Base-by-base conservation (phyloP, 179 eudicot species). In the Amaranthus tricolor region DNA sequence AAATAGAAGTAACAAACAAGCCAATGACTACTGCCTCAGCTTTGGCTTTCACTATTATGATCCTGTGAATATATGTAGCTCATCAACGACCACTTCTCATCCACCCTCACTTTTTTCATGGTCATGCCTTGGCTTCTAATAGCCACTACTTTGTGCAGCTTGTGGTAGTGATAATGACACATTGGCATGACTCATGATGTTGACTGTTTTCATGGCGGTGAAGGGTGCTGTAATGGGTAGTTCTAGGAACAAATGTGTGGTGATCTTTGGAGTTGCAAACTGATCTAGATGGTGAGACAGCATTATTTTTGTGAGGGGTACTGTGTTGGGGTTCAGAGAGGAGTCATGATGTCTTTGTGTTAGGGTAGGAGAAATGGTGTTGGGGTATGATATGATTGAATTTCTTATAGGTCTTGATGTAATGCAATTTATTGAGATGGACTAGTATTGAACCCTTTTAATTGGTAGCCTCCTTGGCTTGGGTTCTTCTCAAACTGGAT, bases 341-440 rank as follows among this genome's bases (percentile, higher is more conserved):
- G n/a, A 55, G 59, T 14, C 15, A 15, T 55, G 17, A 14, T 5
- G 59, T 55, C 59, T 54, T 54, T 55, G 17, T 31, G 59, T 55
- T 55, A 0, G 59, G 59, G 59, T 14, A 55, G 19, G 59, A 55
- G 59, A 55, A 55, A 15, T 4, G 19, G 3, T 31, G 40, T 31
- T 31, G 40, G 40, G 17, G 59, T 12, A 5, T 16, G 59, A 14
- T 59, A 59, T 19, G 62, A 3, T 59, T 10, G 21, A 20, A 20
- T 20, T 59, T 59, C 10, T 13, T 8, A 20, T 31, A 11, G 11
- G 19, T 59, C 62, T 19, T 19, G 62, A 59, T 59, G 62, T 59
- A 59, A 59, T 59, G 62, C 9, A 31, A 59, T 59, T 31, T 59
- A 59, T 17, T 59, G 40, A 19, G 62, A 59, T 59, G 62, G 62